Evolutionary conservation across 192 early-diverging fungal species (phyloP), one percentile per base, ranked within the genome.

Genomic region (Endogone sp.): DNA sequence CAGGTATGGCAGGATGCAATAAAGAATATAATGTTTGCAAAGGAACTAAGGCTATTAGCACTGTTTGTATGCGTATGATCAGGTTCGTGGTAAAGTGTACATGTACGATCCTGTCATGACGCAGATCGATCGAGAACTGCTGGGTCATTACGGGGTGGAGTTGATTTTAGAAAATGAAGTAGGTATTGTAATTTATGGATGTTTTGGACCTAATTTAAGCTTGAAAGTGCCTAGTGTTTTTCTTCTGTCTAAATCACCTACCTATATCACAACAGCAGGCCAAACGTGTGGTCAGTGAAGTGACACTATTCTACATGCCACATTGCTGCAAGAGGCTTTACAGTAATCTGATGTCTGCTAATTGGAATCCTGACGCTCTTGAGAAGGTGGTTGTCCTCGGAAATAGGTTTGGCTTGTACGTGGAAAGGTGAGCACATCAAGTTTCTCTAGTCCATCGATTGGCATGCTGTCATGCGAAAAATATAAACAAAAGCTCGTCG

Each of bases 251-350:
- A 20, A 23, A n/a, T 30, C 22, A 6, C 66, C 13, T 58, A 31
- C 27, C 2, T 58, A 16, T 9, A 26, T 10, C 29, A n/a, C 28
- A 31, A 20, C 27, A 72, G 71, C 23, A 71, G 29, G 65, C 72
- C 28, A 70, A 71, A 20, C 25, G 72, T 28, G 28, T 62, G 20
- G 72, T 78, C 11, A 56, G 29, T 2, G 29, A 59, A 11, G 29
- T 62, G 0, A 78, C 76, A 10, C 26, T 78, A 4, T 78, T 78
- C 67, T 78, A 78, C 55, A 78, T 78, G 76, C 76, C 76, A 13
- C 76, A 78, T 59, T 78, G 76, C 67, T 63, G 65, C 49, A 54
- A 67, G 24, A 61, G 54, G 4, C 49, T 71, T 4, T 78, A 78
- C 26, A 78, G 72, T 37, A 78, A 78, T 44, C 64, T 69, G 2